phyloP scores from a whole-genome alignment of 805 yeast genomes.

The Lachancea waltii region DNA sequence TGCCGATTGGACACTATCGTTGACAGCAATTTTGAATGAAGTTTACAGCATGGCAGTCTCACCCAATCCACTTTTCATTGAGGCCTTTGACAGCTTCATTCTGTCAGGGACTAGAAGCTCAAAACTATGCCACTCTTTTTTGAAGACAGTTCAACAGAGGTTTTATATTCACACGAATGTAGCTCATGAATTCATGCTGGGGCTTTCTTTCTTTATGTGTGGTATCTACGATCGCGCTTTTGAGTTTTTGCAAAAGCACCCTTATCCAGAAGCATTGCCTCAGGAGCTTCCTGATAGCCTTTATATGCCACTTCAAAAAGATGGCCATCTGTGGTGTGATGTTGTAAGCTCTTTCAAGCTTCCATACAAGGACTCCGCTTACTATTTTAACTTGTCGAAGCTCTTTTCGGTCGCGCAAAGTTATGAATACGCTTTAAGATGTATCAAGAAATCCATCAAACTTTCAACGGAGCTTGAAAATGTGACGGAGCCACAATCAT shows the following conservation, averaged over 20 bases:
- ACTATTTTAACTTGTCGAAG: slow-evolving; percentile 23
- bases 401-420: slow-evolving; percentile 19
- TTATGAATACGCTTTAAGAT: slow-evolving; percentile 21
- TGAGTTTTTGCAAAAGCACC: slow-evolving; percentile 23
- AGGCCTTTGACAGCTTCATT: slow-evolving; percentile 17
- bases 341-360: slow-evolving; percentile 17
- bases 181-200: slow-evolving; percentile 25
- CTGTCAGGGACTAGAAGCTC: slow-evolving; percentile 9
- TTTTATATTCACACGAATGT: slow-evolving; percentile 19
- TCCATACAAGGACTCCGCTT: slow-evolving; percentile 17
- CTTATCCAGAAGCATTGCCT: slow-evolving; percentile 17
- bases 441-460: slow-evolving; percentile 27
- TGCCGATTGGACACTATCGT: slow-evolving; percentile 11
- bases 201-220: slow-evolving; percentile 22
- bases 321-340: slow-evolving; percentile 19
- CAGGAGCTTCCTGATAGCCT: slow-evolving; percentile 19
- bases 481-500: slow-evolving; percentile 16
- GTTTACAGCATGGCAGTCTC: slow-evolving; percentile 6
- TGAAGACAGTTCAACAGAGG: slow-evolving; percentile 16
- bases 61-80: slow-evolving; percentile 18
- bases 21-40: slow-evolving; percentile 1
- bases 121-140: slow-evolving; percentile 9
- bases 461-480: slow-evolving; percentile 13
- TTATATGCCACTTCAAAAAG: slow-evolving; percentile 11
- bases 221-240: slow-evolving; percentile 23